Conservation (phyloP, 1,139 yeast species). For the Debaryomyces robertsiae region DNA sequence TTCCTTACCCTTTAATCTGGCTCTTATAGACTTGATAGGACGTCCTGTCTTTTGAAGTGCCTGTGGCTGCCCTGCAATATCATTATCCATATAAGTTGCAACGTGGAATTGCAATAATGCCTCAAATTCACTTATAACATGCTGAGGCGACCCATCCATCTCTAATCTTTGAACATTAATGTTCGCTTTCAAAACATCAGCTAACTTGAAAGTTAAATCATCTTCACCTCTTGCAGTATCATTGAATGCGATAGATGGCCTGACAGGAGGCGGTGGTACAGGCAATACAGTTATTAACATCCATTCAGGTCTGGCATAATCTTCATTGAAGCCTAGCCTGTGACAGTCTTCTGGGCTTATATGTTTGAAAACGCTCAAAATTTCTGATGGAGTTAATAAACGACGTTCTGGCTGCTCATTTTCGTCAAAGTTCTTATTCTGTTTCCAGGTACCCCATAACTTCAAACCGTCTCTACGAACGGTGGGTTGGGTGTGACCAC, state of each 20-base stretch:
- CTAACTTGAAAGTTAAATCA: constrained; percentile 96
- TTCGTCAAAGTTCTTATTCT: constrained; percentile 75
- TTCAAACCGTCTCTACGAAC: constrained; percentile 95
- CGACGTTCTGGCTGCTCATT: constrained; percentile 93
- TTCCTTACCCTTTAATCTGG: constrained; percentile 98
- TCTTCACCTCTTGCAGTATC: constrained; percentile 99
- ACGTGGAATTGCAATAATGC: constrained; percentile 95
- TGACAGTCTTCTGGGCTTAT: constrained; percentile 82
- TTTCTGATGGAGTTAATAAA: constrained; percentile 83
- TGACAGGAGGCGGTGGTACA: constrained; percentile 99
- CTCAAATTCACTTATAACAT: constrained; percentile 95
- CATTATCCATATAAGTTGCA: constrained; percentile 99
- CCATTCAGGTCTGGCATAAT: constrained; percentile 99
- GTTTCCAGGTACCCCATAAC: constrained; percentile 97
- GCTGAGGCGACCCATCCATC: constrained; percentile 98
- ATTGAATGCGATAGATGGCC: constrained; percentile 97
- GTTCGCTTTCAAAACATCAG: constrained; percentile 95
- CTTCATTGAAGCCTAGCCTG: constrained; percentile 87
- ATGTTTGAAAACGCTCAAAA: constrained; percentile 88
- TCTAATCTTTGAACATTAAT: constrained; percentile 94
- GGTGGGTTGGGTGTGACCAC: constrained; percentile 97
- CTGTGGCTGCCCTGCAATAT: constrained; percentile 99
- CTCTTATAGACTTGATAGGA: constrained; percentile 97
- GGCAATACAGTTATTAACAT: constrained; percentile 94
- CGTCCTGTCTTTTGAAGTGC: constrained; percentile 98